A percentile compares a stretch with the other conserved stretches of the same genome.
These are phyloP conservation scores for Mycena polygramma DNA, from an alignment of 768 basidiomycete species.

Conservation along the genomic window DNA sequence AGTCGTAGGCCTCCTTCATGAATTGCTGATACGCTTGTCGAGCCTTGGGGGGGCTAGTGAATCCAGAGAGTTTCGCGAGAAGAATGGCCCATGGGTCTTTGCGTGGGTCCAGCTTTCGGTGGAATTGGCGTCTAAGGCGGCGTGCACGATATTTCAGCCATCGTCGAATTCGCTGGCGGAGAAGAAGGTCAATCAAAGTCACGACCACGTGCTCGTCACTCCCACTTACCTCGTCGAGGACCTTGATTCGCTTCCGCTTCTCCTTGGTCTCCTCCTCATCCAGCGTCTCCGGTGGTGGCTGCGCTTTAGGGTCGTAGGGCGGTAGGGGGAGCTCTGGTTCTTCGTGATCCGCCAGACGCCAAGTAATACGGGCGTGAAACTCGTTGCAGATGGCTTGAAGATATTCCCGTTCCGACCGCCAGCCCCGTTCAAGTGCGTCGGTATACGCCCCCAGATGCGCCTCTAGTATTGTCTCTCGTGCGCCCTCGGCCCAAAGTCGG, in stretches of 20 bases:
- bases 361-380: constrained; percentile 7
- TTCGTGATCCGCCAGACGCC: constrained; percentile 6
- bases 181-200: neutral
- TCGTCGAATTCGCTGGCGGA: constrained; percentile 25
- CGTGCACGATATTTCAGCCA: constrained; percentile 26
- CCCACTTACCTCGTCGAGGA: constrained; percentile 11
- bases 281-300: neutral
- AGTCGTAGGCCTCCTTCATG: constrained; percentile 4
- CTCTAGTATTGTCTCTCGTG: neutral
- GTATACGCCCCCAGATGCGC: constrained; percentile 16
- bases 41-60: neutral
- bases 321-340: constrained; percentile 9
- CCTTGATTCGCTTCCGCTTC: neutral
- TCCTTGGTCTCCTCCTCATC: neutral
- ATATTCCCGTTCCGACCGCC: neutral
- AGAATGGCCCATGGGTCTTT: constrained; percentile 3
- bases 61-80: neutral
- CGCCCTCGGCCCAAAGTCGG: constrained; percentile 25
- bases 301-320: neutral
- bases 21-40: constrained; percentile 22
- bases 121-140: neutral
- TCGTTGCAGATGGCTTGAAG: constrained; percentile 5
- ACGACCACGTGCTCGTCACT: neutral
- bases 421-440: neutral
- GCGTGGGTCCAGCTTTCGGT: neutral